Evolutionary conservation across 345 rosid genomes (phyloP).

Genomic region (Syzygium oleosum): DNA sequence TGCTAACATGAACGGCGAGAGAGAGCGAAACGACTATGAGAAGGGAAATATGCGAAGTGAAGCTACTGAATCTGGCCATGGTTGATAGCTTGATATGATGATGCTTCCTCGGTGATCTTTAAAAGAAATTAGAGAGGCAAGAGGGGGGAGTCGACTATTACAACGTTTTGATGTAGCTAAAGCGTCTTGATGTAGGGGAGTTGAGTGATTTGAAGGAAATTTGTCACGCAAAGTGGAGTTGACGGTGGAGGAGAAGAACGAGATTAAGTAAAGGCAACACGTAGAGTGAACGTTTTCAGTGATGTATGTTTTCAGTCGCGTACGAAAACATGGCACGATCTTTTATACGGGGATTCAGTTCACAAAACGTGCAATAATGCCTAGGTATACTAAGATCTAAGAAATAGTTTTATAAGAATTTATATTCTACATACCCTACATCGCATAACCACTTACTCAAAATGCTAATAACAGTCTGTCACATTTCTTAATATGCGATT

Average conservation of each 20-base stretch:
- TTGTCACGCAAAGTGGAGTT: neutral
- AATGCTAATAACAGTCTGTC: fast-evolving
- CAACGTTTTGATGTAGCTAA: neutral
- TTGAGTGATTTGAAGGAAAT: neutral
- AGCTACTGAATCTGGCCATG: neutral
- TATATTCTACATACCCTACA: neutral
- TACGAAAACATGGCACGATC: neutral
- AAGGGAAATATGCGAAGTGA: neutral
- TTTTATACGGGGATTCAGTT: neutral
- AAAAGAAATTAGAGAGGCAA: neutral
- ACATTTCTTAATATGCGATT: neutral
- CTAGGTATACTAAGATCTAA: neutral
- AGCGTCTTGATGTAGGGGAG: neutral
- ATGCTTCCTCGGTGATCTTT: neutral
- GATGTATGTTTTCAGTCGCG: neutral
- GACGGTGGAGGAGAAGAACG: neutral
- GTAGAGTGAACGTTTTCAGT: neutral
- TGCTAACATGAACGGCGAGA: neutral
- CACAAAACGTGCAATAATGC: neutral
- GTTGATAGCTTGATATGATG: neutral
- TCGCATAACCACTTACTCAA: neutral
- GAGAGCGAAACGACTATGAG: neutral
- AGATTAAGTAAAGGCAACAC: neutral
- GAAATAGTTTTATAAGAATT: neutral
- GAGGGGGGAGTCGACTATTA: neutral